phyloP scores from a whole-genome alignment of 176 grass and related monocot genomes.

The Juncus effusus region DNA sequence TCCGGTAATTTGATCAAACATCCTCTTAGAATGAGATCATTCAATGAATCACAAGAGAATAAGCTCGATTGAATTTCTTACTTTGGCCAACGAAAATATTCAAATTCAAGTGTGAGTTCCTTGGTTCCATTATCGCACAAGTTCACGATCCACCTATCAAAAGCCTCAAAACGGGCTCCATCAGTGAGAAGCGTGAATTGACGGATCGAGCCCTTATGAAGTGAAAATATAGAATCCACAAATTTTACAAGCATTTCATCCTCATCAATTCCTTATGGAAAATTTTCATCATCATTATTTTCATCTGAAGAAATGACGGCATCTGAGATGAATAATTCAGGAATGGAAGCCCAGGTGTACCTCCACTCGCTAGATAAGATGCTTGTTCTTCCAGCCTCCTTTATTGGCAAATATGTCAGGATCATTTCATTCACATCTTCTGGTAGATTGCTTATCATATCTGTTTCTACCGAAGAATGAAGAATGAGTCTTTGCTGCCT shows the following conservation, averaged over 20 bases:
- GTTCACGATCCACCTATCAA: constrained; percentile 1
- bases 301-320: constrained; percentile 1
- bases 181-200: background rate
- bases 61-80: background rate
- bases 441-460: constrained; percentile 2
- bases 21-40: background rate
- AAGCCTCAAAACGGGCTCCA: background rate
- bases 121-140: background rate
- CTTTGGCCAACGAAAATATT: background rate
- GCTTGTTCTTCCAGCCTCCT: constrained; percentile 11
- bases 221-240: background rate
- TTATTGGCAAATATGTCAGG: constrained; percentile 3
- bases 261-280: background rate
- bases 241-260: background rate
- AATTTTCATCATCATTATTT: background rate
- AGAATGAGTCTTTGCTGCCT: too few relatives aligned
- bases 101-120: constrained; percentile 1
- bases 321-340: background rate
- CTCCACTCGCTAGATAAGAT: constrained; percentile 20
- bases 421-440: constrained; percentile 11
- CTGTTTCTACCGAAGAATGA: background rate
- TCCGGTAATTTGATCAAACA: background rate
- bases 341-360: too few relatives aligned
- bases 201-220: background rate
- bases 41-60: background rate